Evolutionary conservation across 306 rosid species (phyloP).

Genomic region (Quercus parvula): DNA sequence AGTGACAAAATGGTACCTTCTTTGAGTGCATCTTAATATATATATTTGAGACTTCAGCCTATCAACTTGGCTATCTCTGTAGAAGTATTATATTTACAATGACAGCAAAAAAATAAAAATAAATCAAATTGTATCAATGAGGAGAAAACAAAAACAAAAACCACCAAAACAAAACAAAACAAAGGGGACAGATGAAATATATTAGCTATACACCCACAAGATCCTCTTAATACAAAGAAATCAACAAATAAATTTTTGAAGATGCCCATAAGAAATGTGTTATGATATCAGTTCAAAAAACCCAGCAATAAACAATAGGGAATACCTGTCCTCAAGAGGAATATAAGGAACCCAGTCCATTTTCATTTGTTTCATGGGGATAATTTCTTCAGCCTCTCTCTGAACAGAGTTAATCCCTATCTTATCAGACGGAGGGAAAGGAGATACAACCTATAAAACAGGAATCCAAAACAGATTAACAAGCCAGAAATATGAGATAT

Average conservation of each 20-base stretch:
- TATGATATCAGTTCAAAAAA: background rate
- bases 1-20: constrained; percentile 44
- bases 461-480: background rate
- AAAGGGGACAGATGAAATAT: too few species aligned
- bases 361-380: constrained; percentile 97
- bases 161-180: too few species aligned
- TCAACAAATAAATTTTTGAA: background rate
- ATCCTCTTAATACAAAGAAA: background rate
- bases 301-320: constrained; percentile 3
- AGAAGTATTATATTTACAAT: constrained; percentile 25
- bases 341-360: constrained; percentile 97
- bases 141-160: too few species aligned
- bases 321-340: constrained; percentile 60
- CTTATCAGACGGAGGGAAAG: constrained; percentile 86
- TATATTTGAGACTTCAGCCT: constrained; percentile 61
- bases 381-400: constrained; percentile 80
- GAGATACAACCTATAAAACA: constrained; percentile 61
- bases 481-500: background rate
- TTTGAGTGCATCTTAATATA: constrained; percentile 83
- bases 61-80: constrained; percentile 72
- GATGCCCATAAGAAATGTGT: constrained; percentile 11
- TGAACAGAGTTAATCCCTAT: constrained; percentile 92
- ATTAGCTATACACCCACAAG: too few species aligned
- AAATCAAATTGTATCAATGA: background rate
- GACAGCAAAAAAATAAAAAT: background rate